phyloP scores from a whole-genome alignment of 2,329 filamentous ascomycete species.

The Aulographum hederae region DNA sequence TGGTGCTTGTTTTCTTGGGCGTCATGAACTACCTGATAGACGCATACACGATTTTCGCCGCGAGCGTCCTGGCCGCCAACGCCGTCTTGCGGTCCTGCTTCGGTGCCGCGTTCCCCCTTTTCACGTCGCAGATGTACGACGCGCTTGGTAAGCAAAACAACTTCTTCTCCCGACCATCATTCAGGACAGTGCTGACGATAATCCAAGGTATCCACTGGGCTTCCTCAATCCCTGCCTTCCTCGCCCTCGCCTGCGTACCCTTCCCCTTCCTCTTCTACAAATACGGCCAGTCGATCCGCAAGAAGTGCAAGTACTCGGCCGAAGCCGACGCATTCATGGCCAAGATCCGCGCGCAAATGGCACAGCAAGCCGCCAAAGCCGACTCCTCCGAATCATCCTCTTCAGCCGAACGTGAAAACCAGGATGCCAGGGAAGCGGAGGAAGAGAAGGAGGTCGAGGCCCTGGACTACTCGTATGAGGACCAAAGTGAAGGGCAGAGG shows the following conservation, averaged over 20 bases:
- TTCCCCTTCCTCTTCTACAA: conserved; percentile 62
- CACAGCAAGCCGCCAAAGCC: not conserved
- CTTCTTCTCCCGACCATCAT: conserved; percentile 6
- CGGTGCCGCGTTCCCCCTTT: conserved; percentile 65
- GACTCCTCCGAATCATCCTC: conserved; percentile 8
- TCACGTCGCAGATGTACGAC: conserved; percentile 45
- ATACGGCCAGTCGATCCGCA: conserved; percentile 45
- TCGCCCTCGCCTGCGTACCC: conserved; percentile 52
- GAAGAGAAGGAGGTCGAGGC: conserved; percentile 14
- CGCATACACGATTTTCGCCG: conserved; percentile 53
- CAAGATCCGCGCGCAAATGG: conserved; percentile 19
- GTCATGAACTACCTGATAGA: conserved; percentile 32
- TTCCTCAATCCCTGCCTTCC: conserved; percentile 52
- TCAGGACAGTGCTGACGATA: no score
- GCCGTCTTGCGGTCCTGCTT: conserved; percentile 63
- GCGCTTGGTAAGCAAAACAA: no score
- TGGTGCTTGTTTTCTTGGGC: conserved; percentile 47
- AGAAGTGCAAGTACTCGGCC: conserved; percentile 50
- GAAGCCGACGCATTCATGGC: conserved; percentile 44
- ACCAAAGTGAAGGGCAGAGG: conserved; percentile 3
- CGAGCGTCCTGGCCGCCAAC: conserved; percentile 58
- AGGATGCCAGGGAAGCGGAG: conserved; percentile 11
- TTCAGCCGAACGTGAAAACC: no score
- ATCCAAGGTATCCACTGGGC: conserved; percentile 73
- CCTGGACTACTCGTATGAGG: conserved; percentile 11